Evolutionary conservation across 176 grass and related monocot genomes (phyloP).

Genomic region (Oryza rufipogon): DNA sequence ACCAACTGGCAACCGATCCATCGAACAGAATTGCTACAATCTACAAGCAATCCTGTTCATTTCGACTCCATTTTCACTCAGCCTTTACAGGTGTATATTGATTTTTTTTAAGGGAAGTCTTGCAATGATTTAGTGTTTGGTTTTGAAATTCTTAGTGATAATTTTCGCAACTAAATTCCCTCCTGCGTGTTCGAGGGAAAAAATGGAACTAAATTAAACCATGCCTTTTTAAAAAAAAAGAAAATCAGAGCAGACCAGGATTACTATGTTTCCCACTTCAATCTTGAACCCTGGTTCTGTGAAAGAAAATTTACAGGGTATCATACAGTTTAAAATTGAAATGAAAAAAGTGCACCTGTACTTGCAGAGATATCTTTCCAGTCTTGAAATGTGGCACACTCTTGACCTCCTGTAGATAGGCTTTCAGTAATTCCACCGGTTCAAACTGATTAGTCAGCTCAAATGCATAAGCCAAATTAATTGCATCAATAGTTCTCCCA

Average conservation of each 20-base stretch:
- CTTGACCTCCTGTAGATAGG: conserved; percentile 74
- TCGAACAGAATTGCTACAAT: neutral
- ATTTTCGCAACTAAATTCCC: neutral
- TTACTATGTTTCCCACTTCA: neutral
- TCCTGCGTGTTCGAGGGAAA: too few relatives aligned
- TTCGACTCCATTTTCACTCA: neutral
- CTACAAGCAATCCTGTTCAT: neutral
- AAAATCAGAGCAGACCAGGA: neutral
- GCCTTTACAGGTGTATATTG: neutral
- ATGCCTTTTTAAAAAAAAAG: neutral
- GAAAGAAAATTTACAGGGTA: neutral
- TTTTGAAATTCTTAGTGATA: neutral
- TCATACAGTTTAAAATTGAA: neutral
- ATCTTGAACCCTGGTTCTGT: neutral
- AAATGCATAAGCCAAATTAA: conserved; percentile 81
- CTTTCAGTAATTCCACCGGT: conserved; percentile 78
- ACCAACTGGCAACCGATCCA: neutral
- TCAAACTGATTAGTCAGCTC: conserved; percentile 71
- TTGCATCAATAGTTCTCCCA: conserved; percentile 82
- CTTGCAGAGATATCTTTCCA: conserved; percentile 61
- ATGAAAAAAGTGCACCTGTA: conserved; percentile 54
- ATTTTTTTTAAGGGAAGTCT: neutral
- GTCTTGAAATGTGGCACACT: conserved; percentile 58
- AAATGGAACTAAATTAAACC: neutral
- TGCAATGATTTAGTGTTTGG: neutral